Evolutionary conservation across 2,329 filamentous ascomycete genomes (phyloP).

Genomic region (Paecilomyces formosus): DNA sequence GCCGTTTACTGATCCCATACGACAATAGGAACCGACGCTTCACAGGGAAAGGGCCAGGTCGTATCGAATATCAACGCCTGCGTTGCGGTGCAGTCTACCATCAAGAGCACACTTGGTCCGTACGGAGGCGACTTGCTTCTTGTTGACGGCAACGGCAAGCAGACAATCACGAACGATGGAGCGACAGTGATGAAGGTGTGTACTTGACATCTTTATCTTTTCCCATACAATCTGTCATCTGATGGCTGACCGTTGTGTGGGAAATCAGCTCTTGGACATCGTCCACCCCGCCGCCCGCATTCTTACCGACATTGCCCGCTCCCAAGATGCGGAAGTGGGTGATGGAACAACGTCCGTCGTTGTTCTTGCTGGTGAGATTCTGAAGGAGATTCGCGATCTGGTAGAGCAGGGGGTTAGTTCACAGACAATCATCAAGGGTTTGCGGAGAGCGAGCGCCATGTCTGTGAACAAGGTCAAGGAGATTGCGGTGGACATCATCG

Average conservation of each 20-base stretch:
- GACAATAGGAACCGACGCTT: constrained; percentile 79
- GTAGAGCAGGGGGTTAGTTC: constrained; percentile 96
- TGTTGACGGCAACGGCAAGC: constrained; percentile 88
- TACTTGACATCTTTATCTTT: constrained; percentile 3
- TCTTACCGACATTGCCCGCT: constrained; percentile 95
- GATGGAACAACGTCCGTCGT: constrained; percentile 98
- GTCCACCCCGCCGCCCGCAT: constrained; percentile 96
- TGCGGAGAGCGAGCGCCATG: constrained; percentile 79
- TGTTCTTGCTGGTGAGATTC: constrained; percentile 90
- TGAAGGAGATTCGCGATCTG: constrained; percentile 93
- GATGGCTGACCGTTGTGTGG: not conserved
- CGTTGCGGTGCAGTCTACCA: constrained; percentile 87
- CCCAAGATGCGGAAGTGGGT: constrained; percentile 97
- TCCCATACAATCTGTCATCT: not conserved
- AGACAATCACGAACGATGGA: constrained; percentile 98
- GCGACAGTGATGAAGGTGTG: constrained; percentile 96
- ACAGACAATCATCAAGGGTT: constrained; percentile 94
- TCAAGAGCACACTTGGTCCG: constrained; percentile 90
- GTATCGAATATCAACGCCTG: constrained; percentile 98
- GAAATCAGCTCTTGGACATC: constrained; percentile 78
- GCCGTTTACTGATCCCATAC: constrained; percentile 17
- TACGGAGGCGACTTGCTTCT: constrained; percentile 95
- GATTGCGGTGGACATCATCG: constrained; percentile 64
- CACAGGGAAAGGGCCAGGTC: constrained; percentile 93
- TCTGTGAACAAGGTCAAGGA: constrained; percentile 99